Evolutionary conservation across 495 filamentous ascomycete species (phyloP), one percentile per base, ranked within the genome.

Genomic region (Tuber borchii): DNA sequence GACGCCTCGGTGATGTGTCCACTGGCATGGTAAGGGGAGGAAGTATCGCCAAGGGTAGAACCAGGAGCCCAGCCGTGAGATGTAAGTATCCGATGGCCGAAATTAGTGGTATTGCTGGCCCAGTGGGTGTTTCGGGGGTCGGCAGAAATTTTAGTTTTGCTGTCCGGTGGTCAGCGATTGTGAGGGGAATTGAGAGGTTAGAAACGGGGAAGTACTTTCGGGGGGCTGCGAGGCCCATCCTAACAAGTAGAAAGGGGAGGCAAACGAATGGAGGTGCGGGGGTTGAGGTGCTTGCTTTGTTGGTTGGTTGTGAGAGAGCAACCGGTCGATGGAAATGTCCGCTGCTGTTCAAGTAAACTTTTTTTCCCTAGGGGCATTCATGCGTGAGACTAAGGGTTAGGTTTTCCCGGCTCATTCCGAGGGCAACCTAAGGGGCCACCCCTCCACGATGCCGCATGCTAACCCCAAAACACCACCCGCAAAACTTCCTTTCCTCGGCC

Each of bases 71-170:
- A 99, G 70, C 95, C 95, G 81, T 97, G 93, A 2, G 90, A 86
- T 73, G 91, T 89, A 77, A 99, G 89, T 73, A 97, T 92, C 79
- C 88, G 90, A 83, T 97, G 94, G 79, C 95, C 95, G 82, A 93
- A 97, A 71, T 89, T 89, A 69, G 88, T 86, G 76, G 92, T 93
- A 79, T 93, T 91, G 76, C 90, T 90, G 70, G 91, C 89, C 95
- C 95, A 99, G 85, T 88, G 88, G 43, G 92, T 97, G 83, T 97
- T 97, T 83, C 97, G 97, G 20, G 95, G 95, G 85, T 99, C 95
- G 81, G 90, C 85, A 70, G 92, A 91, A 71, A 97, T 88, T 84
- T 95, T 97, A 46, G 87, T 89, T 80, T 89, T 92, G 83, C 95
- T 98, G 75, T 65, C 78, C 48, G 72, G n/a, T 37, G 44, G 69